Percentiles rank a stretch among this genome's conserved stretches.
Evolutionary conservation across 2,329 filamentous ascomycete genomes (phyloP).

Genomic region (Fusarium begoniae): DNA sequence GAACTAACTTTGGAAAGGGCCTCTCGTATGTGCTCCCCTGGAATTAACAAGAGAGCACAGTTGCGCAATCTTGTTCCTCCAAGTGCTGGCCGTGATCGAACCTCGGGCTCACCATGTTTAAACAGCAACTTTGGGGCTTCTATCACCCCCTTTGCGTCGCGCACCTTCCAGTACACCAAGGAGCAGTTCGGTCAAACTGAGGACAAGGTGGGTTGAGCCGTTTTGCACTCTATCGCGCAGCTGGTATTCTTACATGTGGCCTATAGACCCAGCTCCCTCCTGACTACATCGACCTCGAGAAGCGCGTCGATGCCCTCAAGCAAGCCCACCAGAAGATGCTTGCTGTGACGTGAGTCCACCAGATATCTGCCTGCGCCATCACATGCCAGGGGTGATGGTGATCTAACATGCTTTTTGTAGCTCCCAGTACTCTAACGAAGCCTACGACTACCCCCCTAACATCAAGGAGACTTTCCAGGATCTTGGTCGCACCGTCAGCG

Average conservation of each 20-base stretch:
- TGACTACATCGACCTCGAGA: conserved; percentile 98
- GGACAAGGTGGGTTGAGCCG: conserved; percentile 74
- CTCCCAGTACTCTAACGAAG: conserved; percentile 90
- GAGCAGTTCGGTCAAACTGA: conserved; percentile 95
- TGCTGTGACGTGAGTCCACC: conserved; percentile 82
- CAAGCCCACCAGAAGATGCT: conserved; percentile 97
- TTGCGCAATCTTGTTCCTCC: conserved; percentile 16
- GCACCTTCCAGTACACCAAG: conserved; percentile 97
- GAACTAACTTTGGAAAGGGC: conserved; percentile 59
- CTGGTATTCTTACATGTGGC: conserved; percentile 24
- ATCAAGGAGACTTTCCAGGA: conserved; percentile 98
- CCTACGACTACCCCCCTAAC: conserved; percentile 95
- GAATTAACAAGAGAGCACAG: conserved; percentile 20
- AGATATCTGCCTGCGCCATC: background rate
- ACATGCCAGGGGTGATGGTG: background rate
- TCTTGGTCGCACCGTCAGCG: conserved; percentile 91
- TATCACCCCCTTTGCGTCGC: conserved; percentile 91
- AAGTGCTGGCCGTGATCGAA: conserved; percentile 19
- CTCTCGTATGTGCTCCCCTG: conserved; percentile 57
- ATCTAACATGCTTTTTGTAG: conserved; percentile 56
- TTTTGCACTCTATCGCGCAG: conserved; percentile 18
- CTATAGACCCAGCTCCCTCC: conserved; percentile 90
- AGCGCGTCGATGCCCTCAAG: conserved; percentile 97
- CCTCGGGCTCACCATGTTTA: conserved; percentile 21
- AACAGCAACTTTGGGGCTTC: conserved; percentile 73